Percentiles rank a stretch among this genome's conserved stretches.
phyloP scores from a whole-genome alignment of 305 asterid genomes.

The Petunia hybrid region DNA sequence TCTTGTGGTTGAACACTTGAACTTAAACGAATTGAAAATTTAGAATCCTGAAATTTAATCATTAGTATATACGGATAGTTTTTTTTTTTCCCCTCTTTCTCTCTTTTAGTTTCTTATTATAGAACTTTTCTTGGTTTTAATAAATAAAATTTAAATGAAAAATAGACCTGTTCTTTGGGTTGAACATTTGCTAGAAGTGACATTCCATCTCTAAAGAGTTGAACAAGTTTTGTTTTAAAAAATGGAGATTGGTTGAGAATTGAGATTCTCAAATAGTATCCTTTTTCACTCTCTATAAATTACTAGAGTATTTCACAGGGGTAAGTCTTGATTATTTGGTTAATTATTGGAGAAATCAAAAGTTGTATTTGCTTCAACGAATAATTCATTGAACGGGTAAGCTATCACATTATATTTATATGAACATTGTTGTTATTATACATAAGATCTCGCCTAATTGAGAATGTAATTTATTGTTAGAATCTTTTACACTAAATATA shows the following conservation, averaged over 20 bases:
- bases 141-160: slow-evolving; percentile 6
- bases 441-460: background rate
- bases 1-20: background rate
- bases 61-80: too few relatives aligned
- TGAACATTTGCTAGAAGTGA: slow-evolving; percentile 14
- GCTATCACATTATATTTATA: background rate
- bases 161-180: background rate
- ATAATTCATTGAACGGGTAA: background rate
- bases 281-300: background rate
- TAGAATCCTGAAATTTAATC: too few relatives aligned
- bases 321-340: background rate
- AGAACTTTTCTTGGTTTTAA: too few relatives aligned
- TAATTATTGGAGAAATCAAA: background rate
- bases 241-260: too few relatives aligned
- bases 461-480: background rate
- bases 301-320: background rate
- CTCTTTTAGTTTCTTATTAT: too few relatives aligned
- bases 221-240: too few relatives aligned
- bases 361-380: background rate
- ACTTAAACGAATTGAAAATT: background rate
- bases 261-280: background rate
- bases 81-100: too few relatives aligned
- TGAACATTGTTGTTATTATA: background rate
- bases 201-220: background rate
- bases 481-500: too few relatives aligned